Evolutionary conservation across 108 stramenopile genomes (phyloP), one percentile per base, ranked within the genome.

Genomic region (Discostella pseudostelligera): DNA sequence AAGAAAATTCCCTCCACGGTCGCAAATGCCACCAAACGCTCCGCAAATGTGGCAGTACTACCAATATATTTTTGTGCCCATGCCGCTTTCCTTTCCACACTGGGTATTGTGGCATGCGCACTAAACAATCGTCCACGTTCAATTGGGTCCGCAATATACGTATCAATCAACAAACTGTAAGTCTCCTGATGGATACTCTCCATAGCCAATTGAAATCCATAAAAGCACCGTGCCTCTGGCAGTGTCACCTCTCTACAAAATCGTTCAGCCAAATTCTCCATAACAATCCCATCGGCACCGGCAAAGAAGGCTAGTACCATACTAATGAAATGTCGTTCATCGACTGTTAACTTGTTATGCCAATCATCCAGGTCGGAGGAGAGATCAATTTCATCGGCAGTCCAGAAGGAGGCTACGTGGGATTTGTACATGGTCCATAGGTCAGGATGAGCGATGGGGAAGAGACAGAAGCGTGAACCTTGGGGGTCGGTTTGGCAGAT

Each of bases 381-480:
- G 0, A 98, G 84, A 65, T 98, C 96, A 57, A 98, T 94, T 66
- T 98, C 97, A 67, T 98, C 97, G 4, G 94, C 95, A 12, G 97
- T 98, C 97, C 97, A 98, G 59, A 98, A 98, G 39, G 92, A 95
- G 0, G 97, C 97, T 49, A 96, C 96, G 39, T 94, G 90, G 65
- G 97, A 89, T 66, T 98, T 98, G 91, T 98, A 98, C 95, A 97
- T 95, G 47, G 83, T 77, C 97, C 98, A 95, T 1, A 96, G 71
- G 80, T 93, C 96, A 17, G 86, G 63, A 65, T 96, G 82, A 56
- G 87, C 84, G 39, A 97, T 87, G 10, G 96, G 96, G 50, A 97
- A 95, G 21, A 97, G 81, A 9, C 90, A 90, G 72, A 94, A 97
- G 0, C 96, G 83, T 6, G 91, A 85, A 26, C 87, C 84, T 43